Evolutionary conservation across 306 rosid species (phyloP).

Genomic region (Rosa chinensis): DNA sequence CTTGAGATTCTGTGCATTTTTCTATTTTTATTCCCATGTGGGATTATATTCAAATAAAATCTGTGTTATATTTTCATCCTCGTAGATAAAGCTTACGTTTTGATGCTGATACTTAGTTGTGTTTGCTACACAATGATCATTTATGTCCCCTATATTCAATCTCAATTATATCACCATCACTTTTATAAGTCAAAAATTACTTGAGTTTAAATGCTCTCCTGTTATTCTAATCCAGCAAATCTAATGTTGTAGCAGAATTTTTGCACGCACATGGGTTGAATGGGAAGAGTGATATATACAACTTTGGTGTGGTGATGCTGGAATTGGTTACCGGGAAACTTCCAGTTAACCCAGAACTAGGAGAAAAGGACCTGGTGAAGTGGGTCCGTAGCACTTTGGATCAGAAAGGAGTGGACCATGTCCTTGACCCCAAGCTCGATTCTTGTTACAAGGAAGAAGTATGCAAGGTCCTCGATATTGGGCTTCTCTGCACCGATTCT

Average conservation of each 20-base stretch:
- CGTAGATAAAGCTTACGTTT: background rate
- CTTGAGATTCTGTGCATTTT: no score
- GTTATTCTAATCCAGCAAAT: background rate
- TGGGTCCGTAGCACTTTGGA: conserved; percentile 82
- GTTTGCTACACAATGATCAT: background rate
- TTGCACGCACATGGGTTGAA: conserved; percentile 80
- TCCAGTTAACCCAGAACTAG: conserved; percentile 75
- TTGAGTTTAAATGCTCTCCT: background rate
- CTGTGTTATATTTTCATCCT: background rate
- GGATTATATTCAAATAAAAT: background rate
- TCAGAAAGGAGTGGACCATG: conserved; percentile 71
- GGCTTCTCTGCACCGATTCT: conserved; percentile 82
- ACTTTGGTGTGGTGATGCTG: conserved; percentile 84
- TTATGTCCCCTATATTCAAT: background rate
- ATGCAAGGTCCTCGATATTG: conserved; percentile 76
- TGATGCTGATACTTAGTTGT: no score
- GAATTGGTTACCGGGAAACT: conserved; percentile 77
- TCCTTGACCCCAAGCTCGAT: conserved; percentile 64
- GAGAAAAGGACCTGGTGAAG: conserved; percentile 85
- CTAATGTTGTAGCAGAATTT: conserved; percentile 53
- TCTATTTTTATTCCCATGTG: background rate
- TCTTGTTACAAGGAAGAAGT: conserved; percentile 68
- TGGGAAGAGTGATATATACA: conserved; percentile 91
- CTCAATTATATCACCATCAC: no score
- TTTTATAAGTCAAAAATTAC: no score